These are phyloP conservation scores for Discostella pseudostelligera DNA, from an alignment of 108 stramenopile species.

Conservation along the genomic window DNA sequence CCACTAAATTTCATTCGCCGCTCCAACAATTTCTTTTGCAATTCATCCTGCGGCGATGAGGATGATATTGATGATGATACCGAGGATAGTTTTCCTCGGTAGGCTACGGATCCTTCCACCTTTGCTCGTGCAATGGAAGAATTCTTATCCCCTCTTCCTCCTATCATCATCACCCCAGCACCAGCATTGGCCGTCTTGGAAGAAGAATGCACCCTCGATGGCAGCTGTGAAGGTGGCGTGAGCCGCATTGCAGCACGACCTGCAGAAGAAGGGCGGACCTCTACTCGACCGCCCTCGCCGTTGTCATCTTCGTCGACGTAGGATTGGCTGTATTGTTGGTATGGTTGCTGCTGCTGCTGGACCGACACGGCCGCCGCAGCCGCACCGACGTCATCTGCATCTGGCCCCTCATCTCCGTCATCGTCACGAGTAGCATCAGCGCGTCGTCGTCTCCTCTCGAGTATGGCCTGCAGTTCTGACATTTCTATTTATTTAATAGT, in stretches of 20 bases:
- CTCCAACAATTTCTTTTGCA: conserved; percentile 14
- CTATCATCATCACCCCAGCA: too few species aligned
- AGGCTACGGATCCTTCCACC: neutral
- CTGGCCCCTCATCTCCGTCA: neutral
- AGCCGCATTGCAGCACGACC: neutral
- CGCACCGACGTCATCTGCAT: neutral
- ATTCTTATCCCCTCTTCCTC: neutral
- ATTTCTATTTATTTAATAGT: conserved; percentile 2
- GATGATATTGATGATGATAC: neutral
- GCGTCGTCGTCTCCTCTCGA: conserved; percentile 17
- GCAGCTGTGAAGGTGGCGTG: too few species aligned
- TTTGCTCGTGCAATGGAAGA: neutral
- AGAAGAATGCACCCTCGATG: too few species aligned
- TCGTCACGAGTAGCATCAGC: neutral
- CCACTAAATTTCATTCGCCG: conserved; percentile 4
- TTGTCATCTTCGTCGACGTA: neutral
- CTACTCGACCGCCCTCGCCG: neutral
- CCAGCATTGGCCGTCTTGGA: neutral
- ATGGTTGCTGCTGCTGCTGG: neutral
- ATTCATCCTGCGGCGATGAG: conserved; percentile 8
- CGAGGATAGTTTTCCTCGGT: neutral
- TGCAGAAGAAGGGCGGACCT: neutral
- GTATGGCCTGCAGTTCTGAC: conserved; percentile 44
- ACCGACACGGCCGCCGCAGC: neutral
- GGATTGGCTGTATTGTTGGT: neutral